Base-by-base conservation (phyloP, 768 basidiomycete genomes). In the Arthromyces matolae region DNA sequence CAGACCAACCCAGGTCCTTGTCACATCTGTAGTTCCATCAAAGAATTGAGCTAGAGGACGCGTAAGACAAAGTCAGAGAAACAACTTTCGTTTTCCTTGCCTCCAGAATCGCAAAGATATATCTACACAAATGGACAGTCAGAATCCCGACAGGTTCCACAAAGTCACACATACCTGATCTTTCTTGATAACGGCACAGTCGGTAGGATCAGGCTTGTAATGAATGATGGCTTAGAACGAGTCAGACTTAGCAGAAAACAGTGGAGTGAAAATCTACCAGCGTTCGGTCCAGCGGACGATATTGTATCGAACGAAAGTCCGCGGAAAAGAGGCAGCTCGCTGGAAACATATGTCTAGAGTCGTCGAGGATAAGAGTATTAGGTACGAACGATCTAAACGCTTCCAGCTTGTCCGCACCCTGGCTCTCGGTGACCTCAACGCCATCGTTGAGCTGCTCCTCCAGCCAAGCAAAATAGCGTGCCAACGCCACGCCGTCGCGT, bases 1-100 rank as follows among this genome's bases (percentile, higher is more conserved):
- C 32, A 33, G 32, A 25, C 78, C 57, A 59, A 86, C 89, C 83
- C 82, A 86, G 51, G 92, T 96, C 34, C 94, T 75, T 1, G 93
- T 95, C 13, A 89, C 88, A 61, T 99, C 95, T 1, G 96, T 99
- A 0, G 95, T 98, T 8, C 95, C 95, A 56, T 98, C 95, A 27
- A 80, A 38, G 31, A 53, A 61, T 51, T 61, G 60, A 23, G 53
- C 60, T 60, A 33, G 20, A n/a, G 22, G 35, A 22, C 12, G 10
- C 8, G 36, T 22, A 23, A 41, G 14, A 19, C n/a, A 10, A 12
- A 8, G 10, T 5, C 13, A 13, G 18, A n/a, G 5, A 28, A 25
- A n/a, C 22, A 23, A 19, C 1, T 5, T 16, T 6, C 5, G 4
- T 16, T 23, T 2, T 28, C 9, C 54, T 20, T 55, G 82, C 88